A percentile compares a stretch with the other conserved stretches of the same genome.
phyloP scores from a whole-genome alignment of 352 stramenopile genomes.

The Globisporangium megalacanthum region DNA sequence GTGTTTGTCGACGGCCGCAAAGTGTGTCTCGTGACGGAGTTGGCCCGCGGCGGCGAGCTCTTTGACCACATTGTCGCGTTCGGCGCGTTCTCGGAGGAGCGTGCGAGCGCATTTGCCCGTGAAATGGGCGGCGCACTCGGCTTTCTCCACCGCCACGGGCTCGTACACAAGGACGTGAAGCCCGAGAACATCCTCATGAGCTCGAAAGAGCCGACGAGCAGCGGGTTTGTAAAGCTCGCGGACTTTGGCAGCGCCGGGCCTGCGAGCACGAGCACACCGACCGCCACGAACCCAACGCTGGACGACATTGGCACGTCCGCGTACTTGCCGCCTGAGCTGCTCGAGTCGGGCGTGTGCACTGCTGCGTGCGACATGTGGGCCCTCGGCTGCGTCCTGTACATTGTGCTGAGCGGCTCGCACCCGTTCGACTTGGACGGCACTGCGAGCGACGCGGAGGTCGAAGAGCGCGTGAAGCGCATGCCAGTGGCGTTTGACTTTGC shows the following conservation, averaged over 20 bases:
- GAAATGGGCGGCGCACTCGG: slow-evolving; percentile 61
- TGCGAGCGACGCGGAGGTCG: slow-evolving; percentile 80
- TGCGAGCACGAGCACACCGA: slow-evolving; percentile 12
- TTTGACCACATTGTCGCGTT: slow-evolving; percentile 86
- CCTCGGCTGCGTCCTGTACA: slow-evolving; percentile 92
- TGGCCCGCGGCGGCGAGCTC: slow-evolving; percentile 83
- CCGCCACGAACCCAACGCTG: slow-evolving; percentile 7
- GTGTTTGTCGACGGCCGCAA: slow-evolving; percentile 76
- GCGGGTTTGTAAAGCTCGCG: slow-evolving; percentile 48
- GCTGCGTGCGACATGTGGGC: slow-evolving; percentile 76
- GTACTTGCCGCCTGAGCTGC: slow-evolving; percentile 64
- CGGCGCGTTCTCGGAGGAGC: slow-evolving; percentile 52
- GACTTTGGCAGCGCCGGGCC: slow-evolving; percentile 79
- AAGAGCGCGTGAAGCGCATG: slow-evolving; percentile 60
- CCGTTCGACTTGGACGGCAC: slow-evolving; percentile 90
- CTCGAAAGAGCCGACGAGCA: not conserved
- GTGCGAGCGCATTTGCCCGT: slow-evolving; percentile 34
- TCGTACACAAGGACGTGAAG: slow-evolving; percentile 83
- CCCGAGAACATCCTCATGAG: slow-evolving; percentile 71
- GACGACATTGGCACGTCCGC: slow-evolving; percentile 72
- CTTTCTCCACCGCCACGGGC: slow-evolving; percentile 62
- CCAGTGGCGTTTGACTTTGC: slow-evolving; percentile 47
- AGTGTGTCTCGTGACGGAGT: slow-evolving; percentile 85
- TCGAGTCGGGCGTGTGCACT: slow-evolving; percentile 46
- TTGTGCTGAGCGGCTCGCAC: slow-evolving; percentile 89